Evolutionary conservation across 2,329 filamentous ascomycete species (phyloP).

Genomic region (Harringtonia aguacate): DNA sequence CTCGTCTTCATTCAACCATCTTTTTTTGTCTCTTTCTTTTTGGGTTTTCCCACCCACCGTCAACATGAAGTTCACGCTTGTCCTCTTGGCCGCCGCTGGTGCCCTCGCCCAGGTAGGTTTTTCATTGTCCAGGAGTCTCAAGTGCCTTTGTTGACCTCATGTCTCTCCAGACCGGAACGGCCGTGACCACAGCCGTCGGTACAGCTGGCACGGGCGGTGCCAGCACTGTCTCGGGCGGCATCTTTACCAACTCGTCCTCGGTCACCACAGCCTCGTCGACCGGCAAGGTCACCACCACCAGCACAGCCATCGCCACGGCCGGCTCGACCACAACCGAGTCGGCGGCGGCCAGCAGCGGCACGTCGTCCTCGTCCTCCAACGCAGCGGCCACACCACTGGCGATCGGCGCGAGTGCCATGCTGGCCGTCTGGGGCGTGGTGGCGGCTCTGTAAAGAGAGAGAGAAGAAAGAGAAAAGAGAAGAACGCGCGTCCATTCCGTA

Average conservation of each 20-base stretch:
- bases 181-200: background rate
- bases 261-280: background rate
- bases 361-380: background rate
- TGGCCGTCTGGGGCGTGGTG: conserved; percentile 1
- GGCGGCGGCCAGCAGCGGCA: background rate
- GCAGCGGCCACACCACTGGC: background rate
- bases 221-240: background rate
- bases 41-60: no score
- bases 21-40: background rate
- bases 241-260: background rate
- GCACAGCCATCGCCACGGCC: background rate
- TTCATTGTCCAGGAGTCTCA: no score
- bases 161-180: background rate
- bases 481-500: no score
- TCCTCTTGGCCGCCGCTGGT: background rate
- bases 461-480: background rate
- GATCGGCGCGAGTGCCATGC: background rate
- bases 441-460: conserved; percentile 2
- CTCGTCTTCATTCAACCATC: background rate
- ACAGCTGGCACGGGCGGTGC: background rate
- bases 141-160: no score
- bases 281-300: background rate
- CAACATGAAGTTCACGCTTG: background rate
- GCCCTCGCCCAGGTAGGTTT: conserved; percentile 1
- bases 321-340: background rate